These are phyloP conservation scores for Cryphonectria carpinicola DNA, from an alignment of 2,329 filamentous ascomycete species.

Conservation along the genomic window DNA sequence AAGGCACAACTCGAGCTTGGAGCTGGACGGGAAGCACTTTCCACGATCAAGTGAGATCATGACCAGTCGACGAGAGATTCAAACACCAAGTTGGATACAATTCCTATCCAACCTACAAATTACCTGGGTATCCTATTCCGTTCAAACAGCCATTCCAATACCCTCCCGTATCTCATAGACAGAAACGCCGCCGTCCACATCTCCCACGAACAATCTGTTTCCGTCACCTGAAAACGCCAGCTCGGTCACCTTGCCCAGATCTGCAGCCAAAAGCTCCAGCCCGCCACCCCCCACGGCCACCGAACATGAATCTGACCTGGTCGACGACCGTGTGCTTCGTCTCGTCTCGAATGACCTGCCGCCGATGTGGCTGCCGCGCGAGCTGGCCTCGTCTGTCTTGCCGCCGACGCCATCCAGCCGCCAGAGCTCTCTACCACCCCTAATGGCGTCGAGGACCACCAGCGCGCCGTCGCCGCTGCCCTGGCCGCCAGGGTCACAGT, in stretches of 20 bases:
- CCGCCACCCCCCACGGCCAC: background rate
- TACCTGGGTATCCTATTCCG: conserved; percentile 18
- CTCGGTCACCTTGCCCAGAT: conserved; percentile 42
- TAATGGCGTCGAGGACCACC: conserved; percentile 42
- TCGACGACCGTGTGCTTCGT: conserved; percentile 17
- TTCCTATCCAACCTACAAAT: background rate
- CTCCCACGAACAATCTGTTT: conserved; percentile 42
- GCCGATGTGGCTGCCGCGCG: conserved; percentile 12
- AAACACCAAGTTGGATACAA: background rate
- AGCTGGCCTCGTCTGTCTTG: background rate
- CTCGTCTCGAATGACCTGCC: conserved; percentile 14
- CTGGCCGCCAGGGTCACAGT: conserved; percentile 42
- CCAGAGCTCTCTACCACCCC: conserved; percentile 43
- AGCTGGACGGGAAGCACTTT: background rate
- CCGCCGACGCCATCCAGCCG: conserved; percentile 38
- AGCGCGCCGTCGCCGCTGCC: conserved; percentile 38
- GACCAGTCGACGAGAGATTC: background rate
- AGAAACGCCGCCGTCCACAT: conserved; percentile 39
- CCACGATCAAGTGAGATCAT: background rate
- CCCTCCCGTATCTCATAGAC: conserved; percentile 43
- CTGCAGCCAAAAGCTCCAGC: conserved; percentile 31
- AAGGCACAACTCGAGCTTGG: background rate
- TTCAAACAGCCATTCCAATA: conserved; percentile 19
- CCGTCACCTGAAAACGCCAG: conserved; percentile 45
- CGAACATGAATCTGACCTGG: conserved; percentile 13